phyloP scores from a whole-genome alignment of 1,139 yeast genomes.

The Pneumocystis oryctolagi region DNA sequence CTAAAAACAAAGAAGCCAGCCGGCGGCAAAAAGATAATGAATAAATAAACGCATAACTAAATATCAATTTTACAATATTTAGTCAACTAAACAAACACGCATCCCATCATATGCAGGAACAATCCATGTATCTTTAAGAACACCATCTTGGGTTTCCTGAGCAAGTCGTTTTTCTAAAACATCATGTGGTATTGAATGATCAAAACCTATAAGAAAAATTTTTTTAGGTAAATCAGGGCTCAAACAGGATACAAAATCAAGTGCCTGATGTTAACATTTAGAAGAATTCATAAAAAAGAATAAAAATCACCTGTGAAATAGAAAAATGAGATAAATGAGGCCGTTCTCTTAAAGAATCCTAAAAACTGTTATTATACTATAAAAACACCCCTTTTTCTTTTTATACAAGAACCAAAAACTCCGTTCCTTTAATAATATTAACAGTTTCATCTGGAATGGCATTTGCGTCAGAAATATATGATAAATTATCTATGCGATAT shows the following conservation, averaged over 20 bases:
- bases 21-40: background rate
- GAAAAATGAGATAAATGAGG: slow-evolving; percentile 13
- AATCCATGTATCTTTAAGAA: background rate
- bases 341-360: slow-evolving; percentile 9
- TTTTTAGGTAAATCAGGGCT: slow-evolving; percentile 49
- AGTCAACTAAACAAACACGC: background rate
- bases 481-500: slow-evolving; percentile 10
- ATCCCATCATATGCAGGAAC: background rate
- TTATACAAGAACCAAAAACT: slow-evolving; percentile 7
- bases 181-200: slow-evolving; percentile 49
- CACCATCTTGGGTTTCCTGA: background rate
- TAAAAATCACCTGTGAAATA: background rate
- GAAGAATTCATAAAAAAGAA: background rate
- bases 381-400: background rate
- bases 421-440: slow-evolving; percentile 8
- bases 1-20: background rate
- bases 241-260: slow-evolving; percentile 18
- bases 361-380: background rate
- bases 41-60: background rate
- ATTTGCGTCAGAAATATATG: slow-evolving; percentile 12
- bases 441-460: slow-evolving; percentile 8
- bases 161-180: slow-evolving; percentile 8
- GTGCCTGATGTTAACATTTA: slow-evolving; percentile 6
- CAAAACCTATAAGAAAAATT: slow-evolving; percentile 46
- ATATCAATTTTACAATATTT: background rate